These are phyloP conservation scores for Rhodotorula sp. DNA, from an alignment of 1,284 basidiomycete species.

Conservation along the genomic window DNA sequence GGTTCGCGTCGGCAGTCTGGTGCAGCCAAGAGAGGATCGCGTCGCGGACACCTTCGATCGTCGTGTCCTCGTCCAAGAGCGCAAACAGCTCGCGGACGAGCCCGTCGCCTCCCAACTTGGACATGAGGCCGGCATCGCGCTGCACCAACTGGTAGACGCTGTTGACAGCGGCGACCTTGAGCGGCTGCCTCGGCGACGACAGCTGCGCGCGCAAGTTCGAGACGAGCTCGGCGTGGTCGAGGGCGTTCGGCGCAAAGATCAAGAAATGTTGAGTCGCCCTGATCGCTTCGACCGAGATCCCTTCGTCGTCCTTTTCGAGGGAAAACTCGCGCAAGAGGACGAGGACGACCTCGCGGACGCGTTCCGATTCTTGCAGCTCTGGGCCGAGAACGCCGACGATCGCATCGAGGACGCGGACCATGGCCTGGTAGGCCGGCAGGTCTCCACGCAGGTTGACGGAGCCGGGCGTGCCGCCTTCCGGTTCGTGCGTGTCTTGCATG, in stretches of 20 bases:
- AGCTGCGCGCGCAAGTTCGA: conserved; percentile 71
- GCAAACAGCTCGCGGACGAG: conserved; percentile 93
- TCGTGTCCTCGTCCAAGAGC: conserved; percentile 89
- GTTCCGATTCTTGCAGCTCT: conserved; percentile 83
- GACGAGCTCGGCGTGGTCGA: conserved; percentile 74
- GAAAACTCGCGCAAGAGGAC: conserved; percentile 79
- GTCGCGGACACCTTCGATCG: conserved; percentile 87
- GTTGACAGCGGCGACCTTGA: conserved; percentile 92
- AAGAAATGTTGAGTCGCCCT: conserved; percentile 94
- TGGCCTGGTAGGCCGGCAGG: conserved; percentile 83
- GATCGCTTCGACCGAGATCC: conserved; percentile 87
- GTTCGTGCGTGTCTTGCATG: conserved; percentile 85
- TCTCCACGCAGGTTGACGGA: conserved; percentile 87
- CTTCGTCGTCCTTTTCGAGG: conserved; percentile 67
- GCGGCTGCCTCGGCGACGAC: conserved; percentile 67
- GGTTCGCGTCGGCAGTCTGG: conserved; percentile 88
- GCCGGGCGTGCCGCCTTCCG: conserved; percentile 78
- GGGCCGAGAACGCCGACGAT: conserved; percentile 92
- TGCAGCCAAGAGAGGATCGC: conserved; percentile 94
- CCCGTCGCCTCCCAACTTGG: conserved; percentile 85
- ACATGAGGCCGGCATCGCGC: conserved; percentile 87
- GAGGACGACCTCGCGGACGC: conserved; percentile 76
- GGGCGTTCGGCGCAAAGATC: conserved; percentile 85
- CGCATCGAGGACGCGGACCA: conserved; percentile 88
- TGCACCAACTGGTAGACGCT: conserved; percentile 96